Evolutionary conservation across 2,329 filamentous ascomycete genomes (phyloP).

Genomic region (Pseudocercospora eumusae): DNA sequence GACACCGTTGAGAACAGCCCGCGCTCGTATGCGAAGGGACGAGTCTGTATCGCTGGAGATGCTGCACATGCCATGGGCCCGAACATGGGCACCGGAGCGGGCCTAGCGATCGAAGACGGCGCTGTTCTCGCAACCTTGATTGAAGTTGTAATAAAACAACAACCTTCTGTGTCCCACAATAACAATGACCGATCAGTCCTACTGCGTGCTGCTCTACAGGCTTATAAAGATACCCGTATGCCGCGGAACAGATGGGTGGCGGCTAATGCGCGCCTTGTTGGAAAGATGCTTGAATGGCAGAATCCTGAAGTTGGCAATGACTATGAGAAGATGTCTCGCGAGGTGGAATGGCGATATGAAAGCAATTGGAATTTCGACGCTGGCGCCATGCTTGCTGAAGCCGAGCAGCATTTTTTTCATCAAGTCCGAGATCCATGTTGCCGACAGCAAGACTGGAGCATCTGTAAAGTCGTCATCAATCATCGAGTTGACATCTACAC

Average conservation of each 20-base stretch:
- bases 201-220: not conserved
- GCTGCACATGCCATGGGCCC: slow-evolving; percentile 45
- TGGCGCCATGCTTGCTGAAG: slow-evolving; percentile 3
- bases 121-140: not conserved
- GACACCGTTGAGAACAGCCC: slow-evolving; percentile 21
- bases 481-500: not conserved
- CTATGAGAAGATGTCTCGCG: not conserved
- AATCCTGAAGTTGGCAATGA: not conserved
- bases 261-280: not conserved
- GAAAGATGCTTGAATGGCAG: not conserved
- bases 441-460: not conserved
- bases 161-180: too few species aligned
- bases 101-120: not conserved
- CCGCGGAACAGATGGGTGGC: not conserved
- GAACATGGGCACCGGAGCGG: slow-evolving; percentile 16
- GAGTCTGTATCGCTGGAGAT: slow-evolving; percentile 48
- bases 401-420: not conserved
- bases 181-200: not conserved
- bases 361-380: not conserved
- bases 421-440: not conserved
- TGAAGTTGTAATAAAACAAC: not conserved
- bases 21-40: slow-evolving; percentile 40
- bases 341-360: not conserved
- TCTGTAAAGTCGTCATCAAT: not conserved
- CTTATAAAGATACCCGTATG: not conserved